phyloP scores from a whole-genome alignment of 2,329 filamentous ascomycete genomes.

The Aspergillus novoparasiticus region DNA sequence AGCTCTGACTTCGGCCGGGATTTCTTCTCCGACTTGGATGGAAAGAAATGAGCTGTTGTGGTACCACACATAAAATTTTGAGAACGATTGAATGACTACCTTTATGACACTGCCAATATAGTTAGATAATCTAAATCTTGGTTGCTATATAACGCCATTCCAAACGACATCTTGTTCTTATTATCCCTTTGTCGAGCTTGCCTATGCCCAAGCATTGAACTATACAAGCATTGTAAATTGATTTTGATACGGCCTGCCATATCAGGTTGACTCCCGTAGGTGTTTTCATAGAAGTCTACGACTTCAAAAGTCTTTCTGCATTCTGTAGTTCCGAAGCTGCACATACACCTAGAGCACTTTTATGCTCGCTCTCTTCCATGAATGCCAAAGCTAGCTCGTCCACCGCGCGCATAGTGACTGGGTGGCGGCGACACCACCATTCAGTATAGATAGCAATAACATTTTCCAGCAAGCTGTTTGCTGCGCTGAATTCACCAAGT shows the following conservation, averaged over 20 bases:
- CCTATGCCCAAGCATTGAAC: background rate
- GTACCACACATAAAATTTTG: background rate
- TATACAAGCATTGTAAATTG: background rate
- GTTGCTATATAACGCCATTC: background rate
- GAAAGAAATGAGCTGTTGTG: constrained; percentile 39
- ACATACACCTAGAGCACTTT: background rate
- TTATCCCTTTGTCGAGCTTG: background rate
- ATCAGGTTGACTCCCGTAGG: background rate
- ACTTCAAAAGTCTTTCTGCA: background rate
- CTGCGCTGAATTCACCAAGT: background rate
- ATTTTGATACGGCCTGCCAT: background rate
- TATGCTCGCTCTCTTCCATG: background rate
- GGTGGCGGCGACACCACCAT: background rate
- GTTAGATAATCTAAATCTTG: background rate
- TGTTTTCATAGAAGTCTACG: background rate
- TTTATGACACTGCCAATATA: background rate
- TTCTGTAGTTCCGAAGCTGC: background rate
- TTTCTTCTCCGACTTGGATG: constrained; percentile 62
- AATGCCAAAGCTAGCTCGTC: background rate
- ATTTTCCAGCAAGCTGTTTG: background rate
- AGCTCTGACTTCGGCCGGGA: constrained; percentile 58
- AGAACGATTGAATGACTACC: background rate
- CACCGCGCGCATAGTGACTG: background rate
- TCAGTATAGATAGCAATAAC: background rate
- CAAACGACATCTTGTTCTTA: background rate